Percentiles rank a stretch among this genome's conserved stretches.
phyloP scores from a whole-genome alignment of 257 asterid genomes.

The Petrea volubilis region DNA sequence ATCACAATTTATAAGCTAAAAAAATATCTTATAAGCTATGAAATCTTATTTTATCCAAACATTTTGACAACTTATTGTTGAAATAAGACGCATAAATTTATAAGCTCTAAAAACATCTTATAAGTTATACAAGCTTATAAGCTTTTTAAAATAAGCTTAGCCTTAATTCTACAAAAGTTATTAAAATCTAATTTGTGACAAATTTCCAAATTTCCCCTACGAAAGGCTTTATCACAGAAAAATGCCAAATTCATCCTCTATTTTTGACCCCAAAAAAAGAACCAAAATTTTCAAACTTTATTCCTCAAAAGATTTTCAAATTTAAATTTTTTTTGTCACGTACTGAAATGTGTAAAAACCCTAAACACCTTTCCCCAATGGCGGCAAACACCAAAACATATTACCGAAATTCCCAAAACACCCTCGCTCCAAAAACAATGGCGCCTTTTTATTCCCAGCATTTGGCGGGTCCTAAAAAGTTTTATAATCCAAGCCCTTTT shows the following conservation, averaged over 20 bases:
- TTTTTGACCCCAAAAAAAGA: background rate
- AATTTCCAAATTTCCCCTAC: background rate
- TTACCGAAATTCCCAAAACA: constrained; percentile 24
- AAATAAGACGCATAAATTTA: too few species aligned
- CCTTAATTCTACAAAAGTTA: background rate
- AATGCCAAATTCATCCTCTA: background rate
- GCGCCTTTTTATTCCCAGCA: constrained; percentile 30
- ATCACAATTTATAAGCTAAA: too few species aligned
- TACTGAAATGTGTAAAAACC: constrained; percentile 20
- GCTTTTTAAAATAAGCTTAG: too few species aligned
- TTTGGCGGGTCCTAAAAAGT: constrained; percentile 45
- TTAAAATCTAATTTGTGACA: background rate
- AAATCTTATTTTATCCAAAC: too few species aligned
- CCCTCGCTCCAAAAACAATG: constrained; percentile 21
- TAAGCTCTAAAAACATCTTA: too few species aligned
- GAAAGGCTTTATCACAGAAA: background rate
- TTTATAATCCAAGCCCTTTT: constrained; percentile 25
- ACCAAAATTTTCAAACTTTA: background rate
- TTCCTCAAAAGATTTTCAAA: background rate
- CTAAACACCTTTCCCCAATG: constrained; percentile 10
- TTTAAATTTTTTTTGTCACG: constrained; percentile 18
- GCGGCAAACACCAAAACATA: constrained; percentile 59
- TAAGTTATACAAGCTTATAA: too few species aligned
- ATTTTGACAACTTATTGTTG: too few species aligned
- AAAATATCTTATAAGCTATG: too few species aligned